phyloP scores from a whole-genome alignment of 352 stramenopile genomes.

The Phytophthora lateralis region DNA sequence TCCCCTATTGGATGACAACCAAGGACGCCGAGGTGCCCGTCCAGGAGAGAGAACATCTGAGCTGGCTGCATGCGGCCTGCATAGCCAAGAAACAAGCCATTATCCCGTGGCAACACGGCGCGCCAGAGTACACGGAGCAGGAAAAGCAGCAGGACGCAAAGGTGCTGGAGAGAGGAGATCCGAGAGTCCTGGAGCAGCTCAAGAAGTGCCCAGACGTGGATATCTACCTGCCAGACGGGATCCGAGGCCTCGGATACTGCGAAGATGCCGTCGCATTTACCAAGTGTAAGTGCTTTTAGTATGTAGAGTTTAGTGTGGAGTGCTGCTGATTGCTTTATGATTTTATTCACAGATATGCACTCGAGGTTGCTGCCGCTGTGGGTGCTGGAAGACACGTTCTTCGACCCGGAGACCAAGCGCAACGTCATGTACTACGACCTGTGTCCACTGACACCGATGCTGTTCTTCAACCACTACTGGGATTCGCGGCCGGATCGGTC shows the following conservation, averaged over 20 bases:
- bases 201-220: constrained; percentile 49
- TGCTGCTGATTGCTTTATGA: not conserved
- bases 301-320: not conserved
- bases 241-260: constrained; percentile 52
- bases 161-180: constrained; percentile 34
- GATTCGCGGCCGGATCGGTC: constrained; percentile 13
- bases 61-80: constrained; percentile 33
- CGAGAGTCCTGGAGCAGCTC: constrained; percentile 33
- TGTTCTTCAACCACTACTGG: constrained; percentile 69
- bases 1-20: constrained; percentile 36
- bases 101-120: constrained; percentile 38
- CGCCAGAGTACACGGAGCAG: constrained; percentile 14
- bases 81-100: constrained; percentile 31
- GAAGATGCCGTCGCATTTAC: constrained; percentile 52
- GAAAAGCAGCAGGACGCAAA: constrained; percentile 6
- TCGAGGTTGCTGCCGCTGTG: constrained; percentile 41
- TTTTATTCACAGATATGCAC: constrained; percentile 26
- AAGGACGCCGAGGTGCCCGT: constrained; percentile 23
- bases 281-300: constrained; percentile 32
- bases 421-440: constrained; percentile 56
- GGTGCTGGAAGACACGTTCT: constrained; percentile 34
- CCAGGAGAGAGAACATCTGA: constrained; percentile 39
- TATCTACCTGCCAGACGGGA: constrained; percentile 42
- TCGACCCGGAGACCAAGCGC: constrained; percentile 19
- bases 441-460: constrained; percentile 43